These are phyloP conservation scores for Wickerhamiella brachini DNA, from an alignment of 805 yeast species.

Conservation along the genomic window DNA sequence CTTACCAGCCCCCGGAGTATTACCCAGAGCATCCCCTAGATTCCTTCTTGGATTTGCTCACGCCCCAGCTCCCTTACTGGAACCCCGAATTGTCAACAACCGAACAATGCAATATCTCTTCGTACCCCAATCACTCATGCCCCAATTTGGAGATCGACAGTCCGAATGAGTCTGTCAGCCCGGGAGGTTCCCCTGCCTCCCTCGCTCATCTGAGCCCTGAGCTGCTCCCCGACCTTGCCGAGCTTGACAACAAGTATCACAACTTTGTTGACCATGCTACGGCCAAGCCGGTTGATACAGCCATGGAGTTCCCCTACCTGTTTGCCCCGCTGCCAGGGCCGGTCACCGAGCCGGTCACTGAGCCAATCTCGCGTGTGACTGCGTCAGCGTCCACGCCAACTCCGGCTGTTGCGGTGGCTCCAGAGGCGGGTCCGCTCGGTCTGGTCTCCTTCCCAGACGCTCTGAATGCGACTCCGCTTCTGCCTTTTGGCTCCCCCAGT, in stretches of 20 bases:
- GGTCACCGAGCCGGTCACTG: background rate
- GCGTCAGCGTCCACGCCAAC: background rate
- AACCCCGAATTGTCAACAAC: background rate
- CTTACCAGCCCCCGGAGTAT: background rate
- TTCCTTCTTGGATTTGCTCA: slow-evolving; percentile 1
- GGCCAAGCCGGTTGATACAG: background rate
- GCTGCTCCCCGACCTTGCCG: background rate
- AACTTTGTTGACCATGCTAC: background rate
- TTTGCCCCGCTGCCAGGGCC: background rate
- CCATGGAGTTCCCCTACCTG: background rate
- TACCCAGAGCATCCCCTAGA: background rate
- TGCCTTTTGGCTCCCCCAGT: background rate
- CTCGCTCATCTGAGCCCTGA: background rate
- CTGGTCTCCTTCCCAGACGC: background rate
- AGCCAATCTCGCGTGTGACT: background rate
- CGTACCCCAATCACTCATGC: background rate
- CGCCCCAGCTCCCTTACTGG: background rate
- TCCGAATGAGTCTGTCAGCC: background rate
- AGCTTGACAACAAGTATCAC: background rate
- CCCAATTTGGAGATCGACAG: background rate
- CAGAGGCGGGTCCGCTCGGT: background rate
- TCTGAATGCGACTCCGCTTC: background rate
- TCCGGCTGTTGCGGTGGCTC: background rate
- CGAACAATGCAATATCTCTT: background rate
- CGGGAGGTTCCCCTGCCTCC: background rate